Evolutionary conservation across 1,139 yeast species (phyloP).

Genomic region (Pneumocystis carinii): DNA sequence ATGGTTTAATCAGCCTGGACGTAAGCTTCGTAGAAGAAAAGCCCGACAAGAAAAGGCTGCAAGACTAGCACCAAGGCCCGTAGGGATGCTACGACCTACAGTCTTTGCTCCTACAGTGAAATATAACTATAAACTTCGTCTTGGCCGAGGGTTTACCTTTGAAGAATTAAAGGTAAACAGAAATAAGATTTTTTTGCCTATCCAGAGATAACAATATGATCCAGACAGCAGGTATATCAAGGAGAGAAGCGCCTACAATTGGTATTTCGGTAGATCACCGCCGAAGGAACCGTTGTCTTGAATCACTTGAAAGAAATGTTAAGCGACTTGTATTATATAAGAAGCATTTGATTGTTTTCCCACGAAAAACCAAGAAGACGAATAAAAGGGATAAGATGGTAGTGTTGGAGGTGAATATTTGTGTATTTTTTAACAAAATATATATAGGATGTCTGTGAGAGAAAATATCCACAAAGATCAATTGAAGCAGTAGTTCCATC

Average conservation of each 20-base stretch:
- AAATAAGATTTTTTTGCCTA: neutral
- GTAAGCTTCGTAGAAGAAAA: constrained; percentile 91
- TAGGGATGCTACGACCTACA: constrained; percentile 90
- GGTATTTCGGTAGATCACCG: constrained; percentile 99
- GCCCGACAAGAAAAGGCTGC: constrained; percentile 93
- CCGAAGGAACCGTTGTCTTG: constrained; percentile 97
- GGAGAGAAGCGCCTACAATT: constrained; percentile 93
- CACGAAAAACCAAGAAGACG: constrained; percentile 60
- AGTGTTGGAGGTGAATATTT: constrained; percentile 54
- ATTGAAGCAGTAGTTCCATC: constrained; percentile 84
- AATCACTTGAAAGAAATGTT: constrained; percentile 87
- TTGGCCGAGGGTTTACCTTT: constrained; percentile 98
- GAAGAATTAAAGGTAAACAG: constrained; percentile 67
- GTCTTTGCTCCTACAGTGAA: constrained; percentile 97
- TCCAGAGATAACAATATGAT: neutral
- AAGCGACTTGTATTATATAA: constrained; percentile 93
- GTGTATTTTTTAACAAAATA: constrained; percentile 34
- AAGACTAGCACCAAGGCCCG: constrained; percentile 91
- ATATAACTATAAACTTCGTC: constrained; percentile 99
- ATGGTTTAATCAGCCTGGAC: constrained; percentile 99
- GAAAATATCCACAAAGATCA: constrained; percentile 24
- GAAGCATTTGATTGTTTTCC: constrained; percentile 89
- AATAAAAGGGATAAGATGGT: constrained; percentile 34
- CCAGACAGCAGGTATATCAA: constrained; percentile 81
- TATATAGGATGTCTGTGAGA: neutral